Evolutionary conservation across 306 rosid species (phyloP), one percentile per base, ranked within the genome.

Genomic region (Casuarina equisetifolia): DNA sequence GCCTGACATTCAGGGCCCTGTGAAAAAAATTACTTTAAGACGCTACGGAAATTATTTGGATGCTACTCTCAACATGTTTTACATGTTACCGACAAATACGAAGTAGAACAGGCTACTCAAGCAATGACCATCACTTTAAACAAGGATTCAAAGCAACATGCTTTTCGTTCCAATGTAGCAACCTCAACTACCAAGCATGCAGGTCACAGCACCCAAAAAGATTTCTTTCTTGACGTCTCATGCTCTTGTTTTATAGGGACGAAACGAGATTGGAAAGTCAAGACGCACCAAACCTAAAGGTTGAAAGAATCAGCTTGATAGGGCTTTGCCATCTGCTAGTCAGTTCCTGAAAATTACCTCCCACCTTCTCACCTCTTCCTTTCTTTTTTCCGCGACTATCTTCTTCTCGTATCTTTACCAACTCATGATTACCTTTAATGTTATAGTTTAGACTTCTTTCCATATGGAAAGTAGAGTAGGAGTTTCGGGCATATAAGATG

Each of bases 241-340:
- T 16, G n/a, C 25, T 40, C 6, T 66, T 16, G 10, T 66, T 42
- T 66, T 25, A 66, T 66, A 11, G 32, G 46, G 15, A 8, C 19
- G 17, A 2, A n/a, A 40, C 70, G 11, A 66, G 62, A 32, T 74
- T 80, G 64, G 57, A 19, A 35, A 3, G 49, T 66, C 70, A 73
- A 85, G 78, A 85, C 78, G 82, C 73, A 72, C 83, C 78, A 74
- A 84, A 70, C 59, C 13, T 40, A 71, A 0, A 19, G 16, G 38
- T 59, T 36, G 72, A 57, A 25, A 82, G 86, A 82, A 90, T 90
- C 87, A 79, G 16, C 46, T 62, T 82, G 91, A 88, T 71, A 46
- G 76, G 15, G 51, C 59, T 12, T 50, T 80, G 51, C 71, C 50
- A 80, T 17, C 93, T 78, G 79, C 79, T 48, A 51, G 44, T 66